phyloP scores from a whole-genome alignment of 352 stramenopile genomes.

The Globisporangium mamillatum region DNA sequence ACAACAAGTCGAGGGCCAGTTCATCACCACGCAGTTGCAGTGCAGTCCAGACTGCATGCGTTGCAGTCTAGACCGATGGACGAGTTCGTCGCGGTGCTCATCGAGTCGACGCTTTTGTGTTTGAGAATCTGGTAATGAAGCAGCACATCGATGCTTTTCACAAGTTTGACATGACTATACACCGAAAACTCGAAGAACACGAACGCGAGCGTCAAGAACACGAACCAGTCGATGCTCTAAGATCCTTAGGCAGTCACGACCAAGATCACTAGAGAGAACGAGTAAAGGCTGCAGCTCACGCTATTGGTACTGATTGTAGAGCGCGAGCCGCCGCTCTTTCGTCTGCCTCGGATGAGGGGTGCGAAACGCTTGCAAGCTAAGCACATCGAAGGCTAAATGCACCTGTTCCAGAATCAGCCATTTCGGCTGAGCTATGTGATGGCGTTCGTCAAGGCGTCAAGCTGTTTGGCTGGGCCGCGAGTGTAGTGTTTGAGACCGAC shows the following conservation, averaged over 20 bases:
- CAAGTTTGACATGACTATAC: no score
- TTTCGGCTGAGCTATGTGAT: neutral
- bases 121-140: no score
- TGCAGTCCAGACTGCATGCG: no score
- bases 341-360: neutral
- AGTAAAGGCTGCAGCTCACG: neutral
- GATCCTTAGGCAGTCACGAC: neutral
- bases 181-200: neutral
- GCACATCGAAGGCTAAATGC: neutral
- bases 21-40: no score
- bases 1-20: neutral
- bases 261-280: neutral
- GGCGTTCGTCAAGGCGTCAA: neutral
- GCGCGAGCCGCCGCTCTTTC: neutral
- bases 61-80: no score
- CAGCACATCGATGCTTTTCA: no score
- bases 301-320: neutral
- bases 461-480: neutral
- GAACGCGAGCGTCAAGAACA: neutral
- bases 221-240: neutral
- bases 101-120: no score
- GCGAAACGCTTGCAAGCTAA: neutral
- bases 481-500: neutral
- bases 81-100: no score
- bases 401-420: neutral